Base-by-base conservation (phyloP, 805 yeast species). In the Candida nemodendra region DNA sequence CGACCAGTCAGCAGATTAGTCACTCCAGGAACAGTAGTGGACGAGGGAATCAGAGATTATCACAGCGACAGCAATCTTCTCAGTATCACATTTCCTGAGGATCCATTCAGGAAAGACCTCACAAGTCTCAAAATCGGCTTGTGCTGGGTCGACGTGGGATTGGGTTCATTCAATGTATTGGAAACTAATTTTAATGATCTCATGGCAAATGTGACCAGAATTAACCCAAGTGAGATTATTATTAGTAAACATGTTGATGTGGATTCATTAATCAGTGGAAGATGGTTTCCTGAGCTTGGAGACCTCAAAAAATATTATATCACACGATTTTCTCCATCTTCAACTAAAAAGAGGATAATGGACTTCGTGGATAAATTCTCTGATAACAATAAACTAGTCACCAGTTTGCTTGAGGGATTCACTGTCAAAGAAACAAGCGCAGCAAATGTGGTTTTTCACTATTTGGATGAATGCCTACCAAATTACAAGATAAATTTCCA, bases 11-110 rank as follows among this genome's bases (percentile, higher is more conserved):
- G 87, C 5, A 67, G 97, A 28, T 77, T 91, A 6, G 78, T 93
- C 2, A 83, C 97, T 0, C 96, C 97, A 0, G 99, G 99, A 0
- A 91, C 98, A 0, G 71, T 91, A 23, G 75, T 91, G 9, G 96
- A 87, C 53, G 97, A 91, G 51, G 79, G 84, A 0, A 81, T 91
- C 44, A 65, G 91, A 53, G 84, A 88, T 56, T 78, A 77, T 40
- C 77, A 76, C 42, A 72, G 76, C 32, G 84, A 84, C 49, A 87
- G 89, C 53, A 88, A 71, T 54, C 63, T 91, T 24, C 66, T 83
- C 17, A 74, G 86, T 4, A 69, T 91, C 11, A 72, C 75, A 6
- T 72, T 84, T 38, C 86, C 89, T 0, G 71, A 67, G 18, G 64
- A 64, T 60, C 51, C 71, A 46, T 51, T 66, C 61, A 50, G 61